Evolutionary conservation across 306 rosid genomes (phyloP), one percentile per base, ranked within the genome.

Genomic region (Cyclanthera cordifolia): DNA sequence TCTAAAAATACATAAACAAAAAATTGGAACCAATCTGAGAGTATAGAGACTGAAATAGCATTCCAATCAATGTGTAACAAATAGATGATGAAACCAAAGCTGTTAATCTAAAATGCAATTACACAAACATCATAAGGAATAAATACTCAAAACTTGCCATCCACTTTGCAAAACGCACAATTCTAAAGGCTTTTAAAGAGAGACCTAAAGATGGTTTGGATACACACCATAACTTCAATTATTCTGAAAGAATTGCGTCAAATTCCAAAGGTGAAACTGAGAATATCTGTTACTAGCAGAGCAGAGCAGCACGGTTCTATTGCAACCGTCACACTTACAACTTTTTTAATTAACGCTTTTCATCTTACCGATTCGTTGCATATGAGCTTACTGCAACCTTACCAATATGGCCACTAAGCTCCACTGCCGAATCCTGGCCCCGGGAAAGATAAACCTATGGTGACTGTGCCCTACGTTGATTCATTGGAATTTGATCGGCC

Each of bases 401-500:
- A 23, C 25, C 25, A 51, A 51, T 19, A 51, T 16, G 55, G 55
- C 21, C 34, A 60, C n/a, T 9, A 19, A 11, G n/a, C 14, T 7
- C 43, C 0, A 6, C 24, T 9, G 21, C 23, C 65, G 4, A 55
- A 55, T 6, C 8, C 9, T 6, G 11, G 19, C 28, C 10, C 37
- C n/a, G 37, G 45, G 13, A 20, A 4, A 13, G 32, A 20, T 3
- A 41, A 10, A 17, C 46, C 27, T 4, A 39, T 20, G 68, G 19
- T 10, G 2, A 60, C 27, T 17, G 48, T 0, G 8, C 25, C 47
- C 25, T n/a, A 7, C 27, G 4, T 60, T 19, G 28, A 5, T 43
- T 21, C 17, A 46, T 69, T 69, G 32, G 19, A 61, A 24, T 70
- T 48, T 1, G 64, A 25, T 55, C 53, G 21, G 25, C 70, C 78